Percentiles rank a stretch among this genome's conserved stretches.
These are phyloP conservation scores for Leccinum disarticulatum DNA, from an alignment of 768 basidiomycete genomes.

Conservation along the genomic window DNA sequence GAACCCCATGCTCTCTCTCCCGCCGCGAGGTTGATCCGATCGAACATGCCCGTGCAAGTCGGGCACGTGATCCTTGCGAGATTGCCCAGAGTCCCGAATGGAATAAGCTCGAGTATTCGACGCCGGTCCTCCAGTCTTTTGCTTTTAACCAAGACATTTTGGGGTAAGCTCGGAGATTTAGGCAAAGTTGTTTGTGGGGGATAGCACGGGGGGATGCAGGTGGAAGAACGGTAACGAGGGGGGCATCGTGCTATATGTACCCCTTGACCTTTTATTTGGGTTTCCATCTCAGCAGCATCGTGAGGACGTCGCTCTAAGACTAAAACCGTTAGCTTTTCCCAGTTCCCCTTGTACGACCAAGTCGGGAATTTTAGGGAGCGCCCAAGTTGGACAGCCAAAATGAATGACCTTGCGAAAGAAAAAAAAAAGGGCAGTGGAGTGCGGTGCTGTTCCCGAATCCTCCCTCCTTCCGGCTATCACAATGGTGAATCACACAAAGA, in stretches of 20 bases:
- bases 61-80: conserved; percentile 15
- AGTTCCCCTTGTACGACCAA: neutral
- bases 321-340: neutral
- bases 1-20: neutral
- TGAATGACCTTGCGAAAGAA: conserved; percentile 2
- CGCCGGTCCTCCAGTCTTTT: conserved; percentile 29
- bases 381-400: conserved; percentile 10
- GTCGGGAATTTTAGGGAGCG: conserved; percentile 6
- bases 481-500: neutral
- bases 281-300: conserved; percentile 21
- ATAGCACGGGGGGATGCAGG: neutral
- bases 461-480: neutral
- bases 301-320: conserved; percentile 2
- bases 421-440: conserved; percentile 6
- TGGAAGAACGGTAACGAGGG: neutral
- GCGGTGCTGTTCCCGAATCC: conserved; percentile 3
- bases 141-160: conserved; percentile 34
- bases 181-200: neutral
- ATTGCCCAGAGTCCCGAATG: conserved; percentile 36
- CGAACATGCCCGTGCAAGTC: conserved; percentile 8
- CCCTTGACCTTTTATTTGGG: neutral
- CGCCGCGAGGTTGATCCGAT: conserved; percentile 6
- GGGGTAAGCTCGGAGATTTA: neutral
- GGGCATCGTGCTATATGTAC: conserved; percentile 27
- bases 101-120: conserved; percentile 37